phyloP scores from a whole-genome alignment of 345 rosid genomes.

The Psidium friedrichsthalianum region DNA sequence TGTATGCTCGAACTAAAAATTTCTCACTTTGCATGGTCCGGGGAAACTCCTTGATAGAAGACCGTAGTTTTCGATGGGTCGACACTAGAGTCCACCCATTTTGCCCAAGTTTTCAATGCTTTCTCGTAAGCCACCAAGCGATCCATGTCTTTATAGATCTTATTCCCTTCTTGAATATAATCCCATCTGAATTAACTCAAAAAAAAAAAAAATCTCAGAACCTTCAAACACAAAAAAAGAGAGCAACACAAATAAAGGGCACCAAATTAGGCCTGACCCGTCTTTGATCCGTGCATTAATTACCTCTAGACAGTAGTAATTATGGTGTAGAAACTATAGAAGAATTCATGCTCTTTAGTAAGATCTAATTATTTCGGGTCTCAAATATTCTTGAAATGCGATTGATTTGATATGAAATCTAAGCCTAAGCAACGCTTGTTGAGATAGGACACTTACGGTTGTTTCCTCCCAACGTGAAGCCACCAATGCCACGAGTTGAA shows the following conservation, averaged over 20 bases:
- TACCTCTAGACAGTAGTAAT: neutral
- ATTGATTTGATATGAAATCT: neutral
- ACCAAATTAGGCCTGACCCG: neutral
- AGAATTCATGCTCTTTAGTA: neutral
- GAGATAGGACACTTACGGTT: constrained; percentile 27
- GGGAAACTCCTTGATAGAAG: constrained; percentile 34
- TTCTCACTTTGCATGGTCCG: constrained; percentile 18
- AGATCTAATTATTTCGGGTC: neutral
- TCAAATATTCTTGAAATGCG: neutral
- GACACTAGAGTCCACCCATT: constrained; percentile 15
- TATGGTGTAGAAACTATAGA: neutral
- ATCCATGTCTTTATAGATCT: constrained; percentile 20
- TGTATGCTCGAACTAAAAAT: neutral
- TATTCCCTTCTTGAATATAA: constrained; percentile 5
- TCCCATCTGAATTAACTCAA: constrained; percentile 17
- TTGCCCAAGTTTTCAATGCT: constrained; percentile 35
- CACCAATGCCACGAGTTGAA: constrained; percentile 95
- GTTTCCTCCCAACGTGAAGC: constrained; percentile 72
- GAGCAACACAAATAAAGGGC: neutral
- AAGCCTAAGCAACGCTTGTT: neutral
- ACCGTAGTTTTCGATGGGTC: constrained; percentile 20
- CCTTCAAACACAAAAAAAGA: neutral
- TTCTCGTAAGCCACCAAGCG: constrained; percentile 22
- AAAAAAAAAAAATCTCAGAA: neutral
- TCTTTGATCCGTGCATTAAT: neutral